Evolutionary conservation across 2,329 filamentous ascomycete species (phyloP).

Genomic region (Pestalotiopsis sp.): DNA sequence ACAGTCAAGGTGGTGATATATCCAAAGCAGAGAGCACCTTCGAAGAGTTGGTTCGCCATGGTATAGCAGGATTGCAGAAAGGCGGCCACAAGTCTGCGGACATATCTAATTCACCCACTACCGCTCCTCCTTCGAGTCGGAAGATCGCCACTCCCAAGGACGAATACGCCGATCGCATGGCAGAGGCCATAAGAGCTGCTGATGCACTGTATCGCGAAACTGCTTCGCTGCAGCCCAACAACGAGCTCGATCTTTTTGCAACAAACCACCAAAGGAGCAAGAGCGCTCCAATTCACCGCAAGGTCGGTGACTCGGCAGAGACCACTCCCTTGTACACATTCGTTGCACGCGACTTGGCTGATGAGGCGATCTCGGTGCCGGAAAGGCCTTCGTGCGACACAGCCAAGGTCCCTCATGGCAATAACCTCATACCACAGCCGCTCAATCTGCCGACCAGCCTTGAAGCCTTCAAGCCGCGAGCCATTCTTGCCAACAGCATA

Average conservation of each 20-base stretch:
- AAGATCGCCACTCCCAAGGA: constrained; percentile 2
- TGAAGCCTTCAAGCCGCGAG: not conserved
- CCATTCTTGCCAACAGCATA: constrained; percentile 2
- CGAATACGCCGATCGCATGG: constrained; percentile 49
- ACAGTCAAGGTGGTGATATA: constrained; percentile 52
- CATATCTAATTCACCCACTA: not conserved
- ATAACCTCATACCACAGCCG: not conserved
- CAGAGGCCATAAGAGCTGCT: constrained; percentile 59
- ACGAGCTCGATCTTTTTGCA: constrained; percentile 50
- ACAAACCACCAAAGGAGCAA: constrained; percentile 46
- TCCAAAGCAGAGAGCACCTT: constrained; percentile 54
- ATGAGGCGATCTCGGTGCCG: not conserved
- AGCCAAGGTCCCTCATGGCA: not conserved
- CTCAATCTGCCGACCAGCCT: not conserved
- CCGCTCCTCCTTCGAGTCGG: not conserved
- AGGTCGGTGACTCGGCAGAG: constrained; percentile 45
- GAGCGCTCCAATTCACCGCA: constrained; percentile 51
- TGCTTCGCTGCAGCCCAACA: constrained; percentile 52
- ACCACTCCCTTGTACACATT: constrained; percentile 52
- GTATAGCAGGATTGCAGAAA: constrained; percentile 40
- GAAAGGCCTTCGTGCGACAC: not conserved
- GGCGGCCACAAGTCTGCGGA: not conserved
- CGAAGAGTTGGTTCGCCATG: constrained; percentile 51
- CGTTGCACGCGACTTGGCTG: constrained; percentile 30
- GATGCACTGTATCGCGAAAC: constrained; percentile 60